A percentile compares a stretch with the other conserved stretches of the same genome.
These are phyloP conservation scores for Epichloe bromicola DNA, from an alignment of 2,329 filamentous ascomycete species.

Conservation along the genomic window DNA sequence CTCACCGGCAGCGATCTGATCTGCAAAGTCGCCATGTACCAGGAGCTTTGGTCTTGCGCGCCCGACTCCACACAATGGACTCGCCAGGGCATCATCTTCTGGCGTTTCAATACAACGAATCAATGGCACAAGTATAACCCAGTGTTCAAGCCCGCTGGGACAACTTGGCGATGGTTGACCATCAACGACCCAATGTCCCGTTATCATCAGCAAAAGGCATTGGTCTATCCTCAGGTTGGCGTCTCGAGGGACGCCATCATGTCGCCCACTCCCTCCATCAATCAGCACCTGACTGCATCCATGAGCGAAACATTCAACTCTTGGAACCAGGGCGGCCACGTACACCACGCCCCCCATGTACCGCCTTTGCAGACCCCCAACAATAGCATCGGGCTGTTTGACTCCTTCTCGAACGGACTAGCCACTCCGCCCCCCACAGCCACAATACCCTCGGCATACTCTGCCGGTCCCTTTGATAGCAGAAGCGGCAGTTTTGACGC, in stretches of 20 bases:
- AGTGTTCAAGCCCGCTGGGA: conserved; percentile 37
- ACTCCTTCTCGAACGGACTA: conserved; percentile 39
- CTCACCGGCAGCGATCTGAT: conserved; percentile 42
- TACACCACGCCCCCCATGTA: conserved; percentile 16
- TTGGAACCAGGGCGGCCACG: conserved; percentile 26
- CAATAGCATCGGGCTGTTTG: conserved; percentile 28
- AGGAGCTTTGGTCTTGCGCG: conserved; percentile 48
- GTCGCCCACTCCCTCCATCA: conserved; percentile 37
- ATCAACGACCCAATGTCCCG: conserved; percentile 47
- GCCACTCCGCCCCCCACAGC: conserved; percentile 43
- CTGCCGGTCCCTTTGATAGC: conserved; percentile 12
- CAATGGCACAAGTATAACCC: conserved; percentile 36
- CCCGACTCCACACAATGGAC: conserved; percentile 36
- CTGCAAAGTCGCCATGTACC: conserved; percentile 51
- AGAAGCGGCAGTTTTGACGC: conserved; percentile 27
- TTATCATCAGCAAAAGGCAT: conserved; percentile 39
- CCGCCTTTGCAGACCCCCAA: conserved; percentile 21
- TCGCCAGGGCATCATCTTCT: conserved; percentile 47
- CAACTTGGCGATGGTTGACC: conserved; percentile 49
- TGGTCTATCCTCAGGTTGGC: conserved; percentile 22
- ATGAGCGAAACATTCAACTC: conserved; percentile 46
- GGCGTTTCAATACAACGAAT: conserved; percentile 46
- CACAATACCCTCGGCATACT: conserved; percentile 33
- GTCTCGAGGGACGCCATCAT: conserved; percentile 33
- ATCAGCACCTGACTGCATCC: conserved; percentile 38